Evolutionary conservation across 2,329 filamentous ascomycete species (phyloP).

Genomic region (Podosphaera leucotricha): DNA sequence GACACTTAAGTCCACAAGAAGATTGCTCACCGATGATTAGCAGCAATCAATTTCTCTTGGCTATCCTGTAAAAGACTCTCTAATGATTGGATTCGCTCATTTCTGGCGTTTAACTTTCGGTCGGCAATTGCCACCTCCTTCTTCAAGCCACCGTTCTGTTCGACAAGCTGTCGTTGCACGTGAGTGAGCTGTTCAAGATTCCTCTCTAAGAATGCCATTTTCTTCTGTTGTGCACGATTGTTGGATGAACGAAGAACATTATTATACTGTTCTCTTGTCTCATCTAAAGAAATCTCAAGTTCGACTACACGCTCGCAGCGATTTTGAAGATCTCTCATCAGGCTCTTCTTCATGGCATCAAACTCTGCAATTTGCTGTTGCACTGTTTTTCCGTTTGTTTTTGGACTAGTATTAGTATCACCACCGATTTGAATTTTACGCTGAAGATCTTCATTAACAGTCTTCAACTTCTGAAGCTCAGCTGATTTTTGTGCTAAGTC

Average conservation of each 20-base stretch:
- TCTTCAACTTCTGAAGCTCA: slow-evolving; percentile 62
- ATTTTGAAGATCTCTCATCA: slow-evolving; percentile 97
- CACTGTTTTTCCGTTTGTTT: slow-evolving; percentile 67
- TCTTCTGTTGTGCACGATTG: slow-evolving; percentile 98
- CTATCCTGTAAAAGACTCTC: slow-evolving; percentile 86
- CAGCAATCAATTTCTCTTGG: slow-evolving; percentile 92
- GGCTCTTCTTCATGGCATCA: slow-evolving; percentile 97
- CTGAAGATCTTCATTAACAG: slow-evolving; percentile 59
- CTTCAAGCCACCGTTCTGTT: slow-evolving; percentile 92
- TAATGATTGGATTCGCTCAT: slow-evolving; percentile 87
- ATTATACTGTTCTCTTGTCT: slow-evolving; percentile 97
- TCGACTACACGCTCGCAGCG: slow-evolving; percentile 95
- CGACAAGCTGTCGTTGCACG: slow-evolving; percentile 89
- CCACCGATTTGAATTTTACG: slow-evolving; percentile 42
- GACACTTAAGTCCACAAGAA: not conserved
- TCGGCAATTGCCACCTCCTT: slow-evolving; percentile 98
- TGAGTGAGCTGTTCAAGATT: slow-evolving; percentile 96
- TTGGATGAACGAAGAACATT: slow-evolving; percentile 91
- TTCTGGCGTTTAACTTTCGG: slow-evolving; percentile 84
- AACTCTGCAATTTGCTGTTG: slow-evolving; percentile 98
- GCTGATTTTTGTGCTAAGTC: slow-evolving; percentile 56
- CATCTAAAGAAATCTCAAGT: slow-evolving; percentile 89
- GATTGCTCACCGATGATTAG: slow-evolving; percentile 76
- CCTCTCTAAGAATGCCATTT: slow-evolving; percentile 97
- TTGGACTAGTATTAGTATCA: slow-evolving; percentile 30